Evolutionary conservation across 192 early-diverging fungal species (phyloP), one percentile per base, ranked within the genome.

Genomic region (Umbelopsis isabellina): DNA sequence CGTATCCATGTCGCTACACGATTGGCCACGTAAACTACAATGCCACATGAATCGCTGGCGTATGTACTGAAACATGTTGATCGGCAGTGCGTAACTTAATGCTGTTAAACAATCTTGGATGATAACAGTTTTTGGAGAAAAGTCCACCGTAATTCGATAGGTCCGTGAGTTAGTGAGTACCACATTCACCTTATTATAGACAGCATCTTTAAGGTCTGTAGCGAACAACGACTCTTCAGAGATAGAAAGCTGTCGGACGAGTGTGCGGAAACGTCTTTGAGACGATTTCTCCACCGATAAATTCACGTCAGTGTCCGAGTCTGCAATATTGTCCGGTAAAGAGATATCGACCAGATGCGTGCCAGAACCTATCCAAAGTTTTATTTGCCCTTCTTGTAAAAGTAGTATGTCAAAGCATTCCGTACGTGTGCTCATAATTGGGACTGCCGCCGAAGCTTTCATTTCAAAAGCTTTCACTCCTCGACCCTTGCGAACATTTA

Each of bases 71-170:
- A 61, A 61, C 25, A 61, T 16, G 55, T 61, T 61, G 27, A 61
- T 61, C 2, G 55, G 55, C 12, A 61, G 27, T 12, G 55, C 55
- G 33, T 33, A 61, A 25, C 55, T 61, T 13, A 61, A 18, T 37
- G 55, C 55, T 7, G 25, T 61, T 12, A 61, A 61, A 35, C 55
- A 61, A 61, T 61, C 55, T 61, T 61, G 55, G 16, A 35, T 30
- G 18, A 61, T 23, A 16, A 5, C 33, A 18, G 55, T n/a, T 35
- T 61, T 61, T 33, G 55, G 55, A 8, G 55, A 37, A 25, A 61
- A 61, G 5, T 61, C 55, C 18, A 61, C 12, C 1, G 55, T 61
- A 7, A 61, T 61, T 25, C 55, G 55, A 16, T 61, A 61, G 18
- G 27, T 61, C 16, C 55, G 55, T n/a, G 27, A 11, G 55, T 61